phyloP scores from a whole-genome alignment of 805 yeast genomes.

The Lipomyces yamanashiensis region DNA sequence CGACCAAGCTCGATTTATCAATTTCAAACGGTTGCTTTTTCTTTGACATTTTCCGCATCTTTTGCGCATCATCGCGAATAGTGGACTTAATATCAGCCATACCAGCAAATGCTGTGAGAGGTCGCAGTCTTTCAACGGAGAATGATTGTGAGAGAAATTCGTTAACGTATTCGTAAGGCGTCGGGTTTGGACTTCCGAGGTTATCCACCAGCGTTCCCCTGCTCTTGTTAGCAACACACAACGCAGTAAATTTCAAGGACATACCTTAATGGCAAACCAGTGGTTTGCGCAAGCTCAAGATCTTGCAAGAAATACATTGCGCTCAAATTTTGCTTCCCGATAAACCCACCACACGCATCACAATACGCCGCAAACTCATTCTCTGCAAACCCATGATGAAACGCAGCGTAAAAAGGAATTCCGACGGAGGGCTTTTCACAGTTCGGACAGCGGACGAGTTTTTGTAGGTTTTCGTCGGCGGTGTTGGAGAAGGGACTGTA shows the following conservation, averaged over 20 bases:
- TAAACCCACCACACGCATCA: constrained; percentile 11
- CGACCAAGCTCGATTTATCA: constrained; percentile 1
- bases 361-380: constrained; percentile 11
- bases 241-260: background rate
- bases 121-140: background rate
- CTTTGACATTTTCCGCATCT: constrained; percentile 1
- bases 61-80: constrained; percentile 3
- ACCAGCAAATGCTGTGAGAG: background rate
- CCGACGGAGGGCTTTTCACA: constrained; percentile 4
- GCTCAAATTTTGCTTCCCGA: constrained; percentile 7
- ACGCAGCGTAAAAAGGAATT: constrained; percentile 16
- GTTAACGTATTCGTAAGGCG: constrained; percentile 11
- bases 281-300: background rate
- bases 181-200: constrained; percentile 2
- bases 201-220: constrained; percentile 16
- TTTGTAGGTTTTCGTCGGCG: background rate
- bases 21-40: background rate
- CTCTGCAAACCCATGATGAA: constrained; percentile 20
- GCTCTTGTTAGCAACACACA: background rate
- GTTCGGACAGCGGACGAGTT: constrained; percentile 1
- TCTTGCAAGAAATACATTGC: constrained; percentile 14
- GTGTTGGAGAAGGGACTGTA: background rate
- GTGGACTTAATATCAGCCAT: constrained; percentile 12
- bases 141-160: constrained; percentile 3
- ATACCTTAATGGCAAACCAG: constrained; percentile 17